Percentiles rank a stretch among this genome's conserved stretches.
Evolutionary conservation across 2,329 filamentous ascomycete species (phyloP).

Genomic region (Rutstroemia sp.): DNA sequence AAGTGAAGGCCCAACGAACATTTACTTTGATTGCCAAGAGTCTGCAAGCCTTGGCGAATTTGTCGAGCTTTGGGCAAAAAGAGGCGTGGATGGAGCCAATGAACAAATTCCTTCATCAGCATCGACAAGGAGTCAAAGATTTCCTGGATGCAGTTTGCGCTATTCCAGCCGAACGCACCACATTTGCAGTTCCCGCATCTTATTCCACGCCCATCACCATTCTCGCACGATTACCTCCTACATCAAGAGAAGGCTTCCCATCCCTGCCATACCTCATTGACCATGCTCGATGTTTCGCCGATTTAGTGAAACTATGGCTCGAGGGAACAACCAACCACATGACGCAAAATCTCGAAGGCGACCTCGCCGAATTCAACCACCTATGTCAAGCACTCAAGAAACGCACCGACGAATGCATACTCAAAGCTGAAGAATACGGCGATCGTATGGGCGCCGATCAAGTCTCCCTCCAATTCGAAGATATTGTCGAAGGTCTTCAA

Average conservation of each 20-base stretch:
- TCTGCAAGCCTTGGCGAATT: constrained; percentile 81
- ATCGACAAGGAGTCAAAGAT: constrained; percentile 73
- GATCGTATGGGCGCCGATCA: constrained; percentile 18
- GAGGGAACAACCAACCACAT: constrained; percentile 36
- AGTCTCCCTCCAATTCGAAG: constrained; percentile 23
- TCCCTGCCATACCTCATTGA: constrained; percentile 91
- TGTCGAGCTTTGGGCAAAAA: constrained; percentile 87
- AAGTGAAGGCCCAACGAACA: constrained; percentile 74
- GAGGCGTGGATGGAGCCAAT: constrained; percentile 99
- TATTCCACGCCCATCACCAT: constrained; percentile 94
- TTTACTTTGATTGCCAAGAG: constrained; percentile 90
- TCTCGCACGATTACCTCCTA: constrained; percentile 69
- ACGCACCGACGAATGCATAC: constrained; percentile 28
- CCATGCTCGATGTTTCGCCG: constrained; percentile 75
- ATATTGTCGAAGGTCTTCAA: constrained; percentile 24
- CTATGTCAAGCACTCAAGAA: constrained; percentile 26
- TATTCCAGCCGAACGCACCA: constrained; percentile 64
- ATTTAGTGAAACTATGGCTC: constrained; percentile 74
- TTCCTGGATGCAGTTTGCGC: constrained; percentile 84
- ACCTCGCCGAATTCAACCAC: constrained; percentile 27
- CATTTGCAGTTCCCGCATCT: constrained; percentile 63
- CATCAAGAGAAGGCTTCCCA: constrained; percentile 84
- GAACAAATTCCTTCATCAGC: constrained; percentile 75
- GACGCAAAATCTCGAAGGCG: constrained; percentile 21
- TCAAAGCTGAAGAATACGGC: constrained; percentile 22